A percentile compares a stretch with the other conserved stretches of the same genome.
Conservation (phyloP, 2,329 filamentous ascomycete species). For the Pseudogymnoascus sp. region DNA sequence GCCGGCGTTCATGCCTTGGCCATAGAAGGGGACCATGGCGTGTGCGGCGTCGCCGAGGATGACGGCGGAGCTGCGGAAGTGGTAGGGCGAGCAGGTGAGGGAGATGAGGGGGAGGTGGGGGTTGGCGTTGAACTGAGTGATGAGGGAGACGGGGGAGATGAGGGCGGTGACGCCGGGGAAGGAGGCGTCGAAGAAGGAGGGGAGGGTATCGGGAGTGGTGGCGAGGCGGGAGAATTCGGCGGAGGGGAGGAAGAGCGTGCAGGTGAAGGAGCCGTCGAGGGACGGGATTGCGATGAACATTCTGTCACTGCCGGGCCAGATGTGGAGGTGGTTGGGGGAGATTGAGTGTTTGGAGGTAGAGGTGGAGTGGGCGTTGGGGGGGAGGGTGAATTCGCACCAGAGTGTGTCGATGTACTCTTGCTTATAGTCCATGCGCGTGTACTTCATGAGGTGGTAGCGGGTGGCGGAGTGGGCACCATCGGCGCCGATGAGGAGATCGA, state of each 20-base stretch:
- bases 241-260: constrained; percentile 82
- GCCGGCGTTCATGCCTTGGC: constrained; percentile 95
- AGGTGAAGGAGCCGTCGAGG: constrained; percentile 83
- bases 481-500: constrained; percentile 88
- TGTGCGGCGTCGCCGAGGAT: constrained; percentile 92
- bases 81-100: constrained; percentile 87
- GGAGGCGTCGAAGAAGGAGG: constrained; percentile 69
- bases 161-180: constrained; percentile 80
- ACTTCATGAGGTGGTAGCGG: constrained; percentile 95
- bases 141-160: constrained; percentile 61
- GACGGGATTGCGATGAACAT: constrained; percentile 98
- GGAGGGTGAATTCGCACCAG: constrained; percentile 93
- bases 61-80: constrained; percentile 68
- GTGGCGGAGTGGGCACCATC: constrained; percentile 92
- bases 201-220: constrained; percentile 49
- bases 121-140: constrained; percentile 69
- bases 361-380: constrained; percentile 35
- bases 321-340: constrained; percentile 89
- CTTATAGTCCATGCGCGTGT: constrained; percentile 77
- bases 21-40: constrained; percentile 98
- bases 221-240: constrained; percentile 63
- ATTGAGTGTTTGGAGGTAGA: constrained; percentile 58
- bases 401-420: constrained; percentile 94
- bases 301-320: constrained; percentile 88
- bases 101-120: constrained; percentile 89